Percentiles rank a stretch among this genome's conserved stretches.
These are phyloP conservation scores for Phytopythium helicoides DNA, from an alignment of 352 stramenopile genomes.

Conservation along the genomic window DNA sequence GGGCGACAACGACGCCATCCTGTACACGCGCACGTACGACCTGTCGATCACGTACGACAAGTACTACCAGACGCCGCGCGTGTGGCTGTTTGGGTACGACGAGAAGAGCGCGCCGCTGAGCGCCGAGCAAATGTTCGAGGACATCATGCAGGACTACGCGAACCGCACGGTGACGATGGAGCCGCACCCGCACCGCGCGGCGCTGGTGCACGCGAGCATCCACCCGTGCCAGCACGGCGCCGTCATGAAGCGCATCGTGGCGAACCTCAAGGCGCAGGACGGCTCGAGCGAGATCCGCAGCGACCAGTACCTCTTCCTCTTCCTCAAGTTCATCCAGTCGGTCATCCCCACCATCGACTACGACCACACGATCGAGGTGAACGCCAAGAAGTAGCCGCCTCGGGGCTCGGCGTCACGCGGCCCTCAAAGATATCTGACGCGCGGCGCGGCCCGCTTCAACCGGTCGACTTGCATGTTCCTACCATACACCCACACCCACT, in stretches of 20 bases:
- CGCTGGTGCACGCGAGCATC: slow-evolving; percentile 92
- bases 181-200: slow-evolving; percentile 91
- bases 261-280: slow-evolving; percentile 85
- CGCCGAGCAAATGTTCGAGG: slow-evolving; percentile 95
- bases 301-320: slow-evolving; percentile 99
- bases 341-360: slow-evolving; percentile 99
- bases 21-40: slow-evolving; percentile 97
- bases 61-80: slow-evolving; percentile 99
- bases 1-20: slow-evolving; percentile 89
- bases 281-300: slow-evolving; percentile 69
- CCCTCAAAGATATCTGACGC: no score
- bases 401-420: no score
- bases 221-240: slow-evolving; percentile 98
- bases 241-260: slow-evolving; percentile 98
- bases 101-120: slow-evolving; percentile 87
- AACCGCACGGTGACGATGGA: slow-evolving; percentile 99
- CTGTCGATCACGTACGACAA: slow-evolving; percentile 99
- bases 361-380: slow-evolving; percentile 98
- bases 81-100: slow-evolving; percentile 98
- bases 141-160: slow-evolving; percentile 99
- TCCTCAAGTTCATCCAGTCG: slow-evolving; percentile 99
- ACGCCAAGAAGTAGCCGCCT: slow-evolving; percentile 45
- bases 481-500: no score
- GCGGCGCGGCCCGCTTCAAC: no score
- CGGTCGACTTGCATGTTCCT: no score